Percentiles rank a stretch among this genome's conserved stretches.
Conservation (phyloP, 148 eudicot genomes). For the Fallopia convolvulus region DNA sequence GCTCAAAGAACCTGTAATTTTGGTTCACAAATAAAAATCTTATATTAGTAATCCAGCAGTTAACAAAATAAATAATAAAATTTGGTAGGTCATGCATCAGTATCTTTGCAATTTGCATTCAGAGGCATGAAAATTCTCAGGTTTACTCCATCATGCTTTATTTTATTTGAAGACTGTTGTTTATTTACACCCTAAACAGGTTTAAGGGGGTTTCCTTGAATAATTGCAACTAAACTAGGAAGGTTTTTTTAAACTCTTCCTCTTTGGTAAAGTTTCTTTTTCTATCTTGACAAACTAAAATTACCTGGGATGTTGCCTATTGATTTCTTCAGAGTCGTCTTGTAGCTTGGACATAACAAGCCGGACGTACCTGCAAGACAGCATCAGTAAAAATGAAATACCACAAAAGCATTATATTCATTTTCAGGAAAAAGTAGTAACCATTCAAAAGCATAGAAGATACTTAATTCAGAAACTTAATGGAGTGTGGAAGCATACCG, state of each 20-base stretch:
- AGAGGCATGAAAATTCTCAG: not conserved
- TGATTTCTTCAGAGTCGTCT: conserved; percentile 46
- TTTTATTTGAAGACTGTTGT: not conserved
- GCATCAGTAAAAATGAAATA: not conserved
- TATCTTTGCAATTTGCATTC: not conserved
- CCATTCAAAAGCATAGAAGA: not conserved
- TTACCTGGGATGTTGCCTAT: conserved; percentile 72
- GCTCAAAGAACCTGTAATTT: conserved; percentile 61
- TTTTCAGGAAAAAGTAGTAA: not conserved
- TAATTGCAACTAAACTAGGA: not conserved
- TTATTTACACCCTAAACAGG: not conserved
- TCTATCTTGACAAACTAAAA: conserved; percentile 7
- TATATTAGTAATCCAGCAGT: not conserved
- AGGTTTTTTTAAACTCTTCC: not conserved
- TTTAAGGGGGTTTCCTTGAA: not conserved
- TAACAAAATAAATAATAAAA: not conserved
- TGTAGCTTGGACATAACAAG: conserved; percentile 72
- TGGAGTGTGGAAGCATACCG: conserved; percentile 38
- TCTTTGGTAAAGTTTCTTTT: not conserved
- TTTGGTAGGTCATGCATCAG: not conserved
- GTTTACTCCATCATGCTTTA: not conserved
- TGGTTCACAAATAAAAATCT: not conserved
- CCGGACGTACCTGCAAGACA: conserved; percentile 74
- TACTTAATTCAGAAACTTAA: not conserved
- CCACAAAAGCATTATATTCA: not conserved